These are phyloP conservation scores for Furcasterigmium sp. DNA, from an alignment of 2,329 filamentous ascomycete species.

Conservation along the genomic window DNA sequence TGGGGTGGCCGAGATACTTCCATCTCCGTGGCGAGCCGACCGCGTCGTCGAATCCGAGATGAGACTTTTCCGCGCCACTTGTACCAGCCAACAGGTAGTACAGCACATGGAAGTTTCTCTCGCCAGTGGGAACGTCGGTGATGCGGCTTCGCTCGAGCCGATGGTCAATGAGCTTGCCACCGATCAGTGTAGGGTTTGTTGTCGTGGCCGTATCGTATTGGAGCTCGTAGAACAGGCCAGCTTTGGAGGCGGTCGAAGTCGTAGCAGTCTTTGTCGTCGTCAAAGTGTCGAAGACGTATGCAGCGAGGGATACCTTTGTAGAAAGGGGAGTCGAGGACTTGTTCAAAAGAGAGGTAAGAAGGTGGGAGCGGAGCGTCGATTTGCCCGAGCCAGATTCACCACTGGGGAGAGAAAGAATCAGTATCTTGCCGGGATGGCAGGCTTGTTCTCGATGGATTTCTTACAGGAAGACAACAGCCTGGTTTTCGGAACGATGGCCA, in stretches of 20 bases:
- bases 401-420: constrained; percentile 38
- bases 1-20: constrained; percentile 94
- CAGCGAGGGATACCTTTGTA: constrained; percentile 85
- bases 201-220: constrained; percentile 91
- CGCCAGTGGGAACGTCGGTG: constrained; percentile 85
- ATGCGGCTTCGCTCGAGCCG: constrained; percentile 88
- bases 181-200: constrained; percentile 80
- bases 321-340: constrained; percentile 92
- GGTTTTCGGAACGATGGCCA: constrained; percentile 85
- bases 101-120: constrained; percentile 91
- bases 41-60: constrained; percentile 61
- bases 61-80: constrained; percentile 81
- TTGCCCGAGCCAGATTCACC: constrained; percentile 96
- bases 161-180: constrained; percentile 92
- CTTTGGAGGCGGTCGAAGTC: constrained; percentile 91
- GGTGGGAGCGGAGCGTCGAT: constrained; percentile 86
- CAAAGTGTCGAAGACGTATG: constrained; percentile 92
- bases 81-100: constrained; percentile 95
- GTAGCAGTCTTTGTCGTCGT: constrained; percentile 97
- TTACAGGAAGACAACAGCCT: constrained; percentile 88
- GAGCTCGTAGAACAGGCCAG: constrained; percentile 90
- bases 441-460: constrained; percentile 28
- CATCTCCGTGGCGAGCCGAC: constrained; percentile 67
- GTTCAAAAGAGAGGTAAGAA: constrained; percentile 78
- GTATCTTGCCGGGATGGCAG: neutral